Base-by-base conservation (phyloP, 1,284 basidiomycete species). In the Ceratobasidium sp. region DNA sequence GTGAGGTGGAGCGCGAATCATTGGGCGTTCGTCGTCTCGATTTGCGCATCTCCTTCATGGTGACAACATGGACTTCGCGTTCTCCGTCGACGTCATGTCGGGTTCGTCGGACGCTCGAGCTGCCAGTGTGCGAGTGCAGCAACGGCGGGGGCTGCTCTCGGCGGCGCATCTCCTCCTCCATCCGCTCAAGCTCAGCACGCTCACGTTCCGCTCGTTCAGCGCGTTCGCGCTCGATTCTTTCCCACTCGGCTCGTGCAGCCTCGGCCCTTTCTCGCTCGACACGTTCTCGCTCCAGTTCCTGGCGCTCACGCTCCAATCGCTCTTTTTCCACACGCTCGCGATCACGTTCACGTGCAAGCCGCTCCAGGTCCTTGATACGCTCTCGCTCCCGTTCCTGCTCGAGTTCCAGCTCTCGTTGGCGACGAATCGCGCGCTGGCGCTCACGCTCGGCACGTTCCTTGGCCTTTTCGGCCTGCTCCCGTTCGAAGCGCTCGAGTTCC, bases 31-130 rank as follows among this genome's bases (percentile, higher is more conserved):
- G 45, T 34, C 52, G 62, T 35, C 45, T 67, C 38, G 62, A 34
- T 40, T 54, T 67, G 52, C 62, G 62, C 3, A 31, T 10, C 10
- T 67, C 62, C 40, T 67, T 67, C 38, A 53, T 43, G 17, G 38
- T 54, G 27, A 43, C 17, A n/a, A 67, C 38, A 15, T 52, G 60
- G 6, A 67, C 62, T 38, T 67, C 62, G 25, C 62, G 62, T 29
- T 67, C 62, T 43, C 62, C 62, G 22, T 67, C 62, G 52, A 31
- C 38, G 8, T 54, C 62, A 31, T 67, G 62, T 3, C 62, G 62
- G 25, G 20, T 50, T 2, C 62, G 49, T 6, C 32, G 35, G 29
- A 35, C 38, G 15, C 62, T 50, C 12, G n/a, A n/a, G n/a, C 58
- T n/a, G 15, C 45, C 45, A 40, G n/a, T 32, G 29, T n/a, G n/a